Conservation (phyloP, 202 grass and related monocot genomes). For the Zizania palustris region DNA sequence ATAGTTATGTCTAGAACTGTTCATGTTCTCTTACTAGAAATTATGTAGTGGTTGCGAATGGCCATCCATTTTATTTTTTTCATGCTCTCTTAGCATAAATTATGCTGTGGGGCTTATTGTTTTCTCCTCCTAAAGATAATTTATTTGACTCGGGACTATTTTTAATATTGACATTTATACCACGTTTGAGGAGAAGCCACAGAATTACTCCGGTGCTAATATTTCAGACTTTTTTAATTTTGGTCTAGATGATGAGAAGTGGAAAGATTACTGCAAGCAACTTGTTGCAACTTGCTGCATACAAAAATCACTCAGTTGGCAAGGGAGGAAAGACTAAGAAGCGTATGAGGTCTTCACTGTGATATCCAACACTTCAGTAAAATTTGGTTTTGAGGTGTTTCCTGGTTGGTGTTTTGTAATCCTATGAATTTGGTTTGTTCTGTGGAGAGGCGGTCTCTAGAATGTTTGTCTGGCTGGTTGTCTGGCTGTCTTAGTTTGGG, state of each 20-base stretch:
- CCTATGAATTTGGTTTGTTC: too few relatives aligned
- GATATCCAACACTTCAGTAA: too few relatives aligned
- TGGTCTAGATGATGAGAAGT: conserved; percentile 81
- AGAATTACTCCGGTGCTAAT: conserved; percentile 84
- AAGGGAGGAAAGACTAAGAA: too few relatives aligned
- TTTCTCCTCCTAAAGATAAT: conserved; percentile 5
- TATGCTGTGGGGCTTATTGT: conserved; percentile 5
- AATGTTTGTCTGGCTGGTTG: too few relatives aligned
- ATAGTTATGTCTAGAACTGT: conserved; percentile 15
- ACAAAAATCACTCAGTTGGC: too few relatives aligned
- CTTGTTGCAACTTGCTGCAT: too few relatives aligned
- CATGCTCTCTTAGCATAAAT: conserved; percentile 14
- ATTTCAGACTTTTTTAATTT: conserved; percentile 95
- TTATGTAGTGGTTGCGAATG: conserved; percentile 13
- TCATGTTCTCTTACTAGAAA: conserved; percentile 18
- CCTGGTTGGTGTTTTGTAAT: too few relatives aligned
- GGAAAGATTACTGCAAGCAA: conserved; percentile 96
- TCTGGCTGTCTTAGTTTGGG: too few relatives aligned
- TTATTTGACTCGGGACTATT: conserved; percentile 65
- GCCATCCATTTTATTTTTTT: conserved; percentile 7
- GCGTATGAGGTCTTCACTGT: too few relatives aligned
- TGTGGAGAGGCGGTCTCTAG: too few relatives aligned
- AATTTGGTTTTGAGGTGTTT: too few relatives aligned
- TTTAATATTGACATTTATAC: conserved; percentile 90
- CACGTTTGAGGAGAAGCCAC: conserved; percentile 98